A percentile compares a stretch with the other conserved stretches of the same genome.
phyloP scores from a whole-genome alignment of 78 protist genomes.

The Dictyostelium intermedium region DNA sequence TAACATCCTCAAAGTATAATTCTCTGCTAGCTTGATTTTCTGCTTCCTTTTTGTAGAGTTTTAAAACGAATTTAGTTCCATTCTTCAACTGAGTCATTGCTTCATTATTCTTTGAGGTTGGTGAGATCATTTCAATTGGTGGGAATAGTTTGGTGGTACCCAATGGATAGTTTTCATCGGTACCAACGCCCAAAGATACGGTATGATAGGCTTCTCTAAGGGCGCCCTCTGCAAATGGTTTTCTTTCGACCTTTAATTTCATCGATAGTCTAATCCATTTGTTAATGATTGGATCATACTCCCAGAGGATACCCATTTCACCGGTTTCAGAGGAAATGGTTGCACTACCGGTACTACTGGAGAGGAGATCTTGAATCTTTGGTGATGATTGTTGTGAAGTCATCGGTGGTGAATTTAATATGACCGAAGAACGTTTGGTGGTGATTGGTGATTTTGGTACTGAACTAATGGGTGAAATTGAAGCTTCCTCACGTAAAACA shows the following conservation, averaged over 20 bases:
- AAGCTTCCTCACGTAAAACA: slow-evolving; percentile 52
- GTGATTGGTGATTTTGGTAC: slow-evolving; percentile 42
- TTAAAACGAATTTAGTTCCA: slow-evolving; percentile 70
- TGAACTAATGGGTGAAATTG: slow-evolving; percentile 1
- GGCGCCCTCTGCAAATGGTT: slow-evolving; percentile 80
- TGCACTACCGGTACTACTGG: neutral
- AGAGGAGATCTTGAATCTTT: neutral
- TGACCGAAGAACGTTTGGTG: slow-evolving; percentile 6
- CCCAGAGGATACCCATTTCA: slow-evolving; percentile 75
- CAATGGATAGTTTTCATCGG: slow-evolving; percentile 12
- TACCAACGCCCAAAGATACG: slow-evolving; percentile 30
- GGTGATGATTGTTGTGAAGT: slow-evolving; percentile 13
- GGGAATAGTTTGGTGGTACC: slow-evolving; percentile 36
- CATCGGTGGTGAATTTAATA: slow-evolving; percentile 6
- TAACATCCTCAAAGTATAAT: slow-evolving; percentile 69
- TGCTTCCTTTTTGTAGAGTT: slow-evolving; percentile 71
- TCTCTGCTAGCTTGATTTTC: slow-evolving; percentile 59
- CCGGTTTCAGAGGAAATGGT: slow-evolving; percentile 18
- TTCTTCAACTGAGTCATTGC: slow-evolving; percentile 38
- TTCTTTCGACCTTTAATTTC: slow-evolving; percentile 61
- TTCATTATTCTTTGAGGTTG: slow-evolving; percentile 4
- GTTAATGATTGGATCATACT: slow-evolving; percentile 51
- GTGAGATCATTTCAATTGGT: slow-evolving; percentile 22
- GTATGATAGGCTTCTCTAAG: slow-evolving; percentile 78
- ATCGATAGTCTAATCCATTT: slow-evolving; percentile 72